phyloP scores from a whole-genome alignment of 2,329 filamentous ascomycete genomes.

The Neodidymelliopsis sp. region DNA sequence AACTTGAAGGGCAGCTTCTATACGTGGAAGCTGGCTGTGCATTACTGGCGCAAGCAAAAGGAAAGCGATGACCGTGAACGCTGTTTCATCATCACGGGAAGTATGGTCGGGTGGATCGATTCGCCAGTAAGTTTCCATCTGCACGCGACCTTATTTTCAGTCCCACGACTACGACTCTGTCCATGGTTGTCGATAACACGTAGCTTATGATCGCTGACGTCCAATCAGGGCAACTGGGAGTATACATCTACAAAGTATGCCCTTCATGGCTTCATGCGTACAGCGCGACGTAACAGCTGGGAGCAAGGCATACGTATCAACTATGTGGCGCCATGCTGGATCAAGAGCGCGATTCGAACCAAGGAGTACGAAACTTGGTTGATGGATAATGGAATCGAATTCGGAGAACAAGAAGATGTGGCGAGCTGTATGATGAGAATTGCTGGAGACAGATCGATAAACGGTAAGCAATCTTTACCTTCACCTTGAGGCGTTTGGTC shows the following conservation, averaged over 20 bases:
- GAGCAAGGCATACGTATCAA: conserved; percentile 30
- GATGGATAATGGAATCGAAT: conserved; percentile 51
- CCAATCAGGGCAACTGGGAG: conserved; percentile 40
- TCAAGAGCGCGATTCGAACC: conserved; percentile 36
- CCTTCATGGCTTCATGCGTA: conserved; percentile 27
- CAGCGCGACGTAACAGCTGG: conserved; percentile 21
- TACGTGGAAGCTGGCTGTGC: conserved; percentile 28
- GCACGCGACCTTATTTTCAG: too few relatives aligned
- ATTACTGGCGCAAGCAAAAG: conserved; percentile 29
- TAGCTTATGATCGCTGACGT: too few relatives aligned
- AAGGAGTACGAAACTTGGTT: conserved; percentile 54
- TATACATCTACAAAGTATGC: conserved; percentile 49
- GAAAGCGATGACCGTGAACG: conserved; percentile 23
- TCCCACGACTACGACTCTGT: too few relatives aligned
- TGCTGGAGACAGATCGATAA: conserved; percentile 29
- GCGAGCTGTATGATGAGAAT: conserved; percentile 47
- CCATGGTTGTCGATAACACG: too few relatives aligned
- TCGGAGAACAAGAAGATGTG: conserved; percentile 43
- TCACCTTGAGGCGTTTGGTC: too few relatives aligned
- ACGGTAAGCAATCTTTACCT: conserved; percentile 18
- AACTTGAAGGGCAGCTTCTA: conserved; percentile 27
- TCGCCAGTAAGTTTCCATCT: conserved; percentile 20
- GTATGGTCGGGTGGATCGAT: conserved; percentile 28
- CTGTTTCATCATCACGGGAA: conserved; percentile 30
- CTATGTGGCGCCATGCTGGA: conserved; percentile 30